Conservation (phyloP, 2,329 filamentous ascomycete species). For the Aspergillus ibericus region DNA sequence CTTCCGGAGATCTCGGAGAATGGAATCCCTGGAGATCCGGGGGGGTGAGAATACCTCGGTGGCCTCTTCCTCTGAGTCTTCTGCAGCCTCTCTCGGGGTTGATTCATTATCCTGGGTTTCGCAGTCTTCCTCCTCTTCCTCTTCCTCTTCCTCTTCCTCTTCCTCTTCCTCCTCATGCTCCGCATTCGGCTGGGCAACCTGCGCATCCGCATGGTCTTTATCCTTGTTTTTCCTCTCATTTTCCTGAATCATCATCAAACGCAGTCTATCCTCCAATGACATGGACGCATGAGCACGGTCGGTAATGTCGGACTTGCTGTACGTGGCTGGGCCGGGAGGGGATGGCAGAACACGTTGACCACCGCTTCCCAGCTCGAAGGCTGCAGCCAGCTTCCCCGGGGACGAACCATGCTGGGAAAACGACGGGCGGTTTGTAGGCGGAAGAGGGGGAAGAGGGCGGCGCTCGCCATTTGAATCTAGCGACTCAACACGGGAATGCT, state of each 20-base stretch:
- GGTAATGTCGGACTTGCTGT: slow-evolving; percentile 75
- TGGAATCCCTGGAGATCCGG: slow-evolving; percentile 89
- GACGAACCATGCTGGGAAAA: slow-evolving; percentile 54
- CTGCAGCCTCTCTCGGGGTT: slow-evolving; percentile 24
- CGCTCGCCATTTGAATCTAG: slow-evolving; percentile 76
- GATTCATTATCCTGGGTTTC: slow-evolving; percentile 26
- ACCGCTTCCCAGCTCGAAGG: slow-evolving; percentile 69
- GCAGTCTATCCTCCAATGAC: slow-evolving; percentile 80
- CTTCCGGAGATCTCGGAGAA: slow-evolving; percentile 77
- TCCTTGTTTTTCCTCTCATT: slow-evolving; percentile 51
- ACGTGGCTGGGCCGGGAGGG: slow-evolving; percentile 65
- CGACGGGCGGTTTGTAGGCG: slow-evolving; percentile 48
- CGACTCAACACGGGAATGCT: slow-evolving; percentile 67
- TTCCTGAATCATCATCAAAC: slow-evolving; percentile 80
- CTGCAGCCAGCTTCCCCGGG: slow-evolving; percentile 65
- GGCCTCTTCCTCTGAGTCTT: slow-evolving; percentile 45
- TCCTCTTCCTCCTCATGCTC: slow-evolving; percentile 4
- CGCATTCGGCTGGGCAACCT: neutral
- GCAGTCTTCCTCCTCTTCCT: neutral
- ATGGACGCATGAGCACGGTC: slow-evolving; percentile 74
- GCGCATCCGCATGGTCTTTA: neutral
- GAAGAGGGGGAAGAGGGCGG: slow-evolving; percentile 82
- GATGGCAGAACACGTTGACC: slow-evolving; percentile 69
- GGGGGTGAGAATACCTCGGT: slow-evolving; percentile 62
- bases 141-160: neutral